Evolutionary conservation across 371 early-diverging fungal genomes (phyloP), one percentile per base, ranked within the genome.

Genomic region (Funneliformis caledonium): DNA sequence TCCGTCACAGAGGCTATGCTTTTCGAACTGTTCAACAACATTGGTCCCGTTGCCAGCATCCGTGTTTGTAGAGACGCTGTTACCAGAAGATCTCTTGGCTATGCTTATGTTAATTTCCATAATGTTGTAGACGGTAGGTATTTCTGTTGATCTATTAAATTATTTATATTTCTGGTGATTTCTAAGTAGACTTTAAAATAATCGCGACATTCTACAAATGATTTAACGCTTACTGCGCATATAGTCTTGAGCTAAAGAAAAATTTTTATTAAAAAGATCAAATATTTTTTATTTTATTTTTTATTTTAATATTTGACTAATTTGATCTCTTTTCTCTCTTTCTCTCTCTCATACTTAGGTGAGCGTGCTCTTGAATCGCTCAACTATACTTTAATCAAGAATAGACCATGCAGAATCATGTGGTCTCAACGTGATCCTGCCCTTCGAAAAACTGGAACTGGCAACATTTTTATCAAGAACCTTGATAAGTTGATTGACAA

Each of bases 391-490:
- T 87, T 91, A 86, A 92, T 99, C 86, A 97, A 96, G 91, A 96
- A 95, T 82, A 92, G 93, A 83, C 92, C 97, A 73, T 97, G 98
- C 89, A 96, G 99, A 82, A 97, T 99, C 88, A 99, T 99, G 99
- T 99, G 98, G 98, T 97, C 97, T 78, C 97, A 99, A 91, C 95
- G 99, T 82, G 98, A 99, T 89, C 99, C 99, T 42, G 91, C 97
- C 76, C 90, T 96, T 82, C 97, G 99, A 88, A 92, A 93, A 86
- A 92, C 93, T 80, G 98, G 98, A 65, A 88, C 92, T 43, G 99
- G 98, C 82, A 99, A 99, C 90, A 94, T 99, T 85, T 98, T 99
- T 88, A 99, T 99, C 91, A 99, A 99, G 93, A 99, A 99, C 94
- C 90, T 99, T 65, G 98, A 98, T 88, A 86, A 93, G 70, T 85